phyloP scores from a whole-genome alignment of 73 alveolate species.

The Durusdinium trenchii region DNA sequence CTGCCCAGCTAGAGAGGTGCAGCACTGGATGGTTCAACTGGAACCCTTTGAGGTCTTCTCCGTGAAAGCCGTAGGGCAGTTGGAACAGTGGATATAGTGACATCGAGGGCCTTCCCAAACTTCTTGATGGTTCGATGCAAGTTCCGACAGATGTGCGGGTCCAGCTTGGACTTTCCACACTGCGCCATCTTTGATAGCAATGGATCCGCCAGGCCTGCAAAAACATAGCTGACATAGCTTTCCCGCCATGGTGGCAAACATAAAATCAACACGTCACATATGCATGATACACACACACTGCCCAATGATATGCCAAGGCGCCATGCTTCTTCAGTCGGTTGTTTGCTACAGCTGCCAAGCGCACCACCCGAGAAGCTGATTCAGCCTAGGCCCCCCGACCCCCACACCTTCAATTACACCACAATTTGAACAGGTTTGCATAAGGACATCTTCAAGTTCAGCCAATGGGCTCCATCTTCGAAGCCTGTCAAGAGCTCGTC shows the following conservation, averaged over 20 bases:
- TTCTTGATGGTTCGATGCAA: not conserved
- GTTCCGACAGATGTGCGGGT: not conserved
- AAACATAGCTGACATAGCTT: not conserved
- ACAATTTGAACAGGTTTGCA: too few species aligned
- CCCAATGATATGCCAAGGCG: not conserved
- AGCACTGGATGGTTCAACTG: slow-evolving; percentile 1
- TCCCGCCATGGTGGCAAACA: not conserved
- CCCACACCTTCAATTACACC: too few species aligned
- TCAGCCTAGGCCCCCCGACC: slow-evolving; percentile 37
- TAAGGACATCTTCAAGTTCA: not conserved
- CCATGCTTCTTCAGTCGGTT: not conserved
- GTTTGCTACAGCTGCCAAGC: slow-evolving; percentile 18
- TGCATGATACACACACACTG: not conserved
- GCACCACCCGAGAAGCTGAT: slow-evolving; percentile 26
- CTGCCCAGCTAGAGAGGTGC: not conserved
- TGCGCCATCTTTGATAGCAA: slow-evolving; percentile 4
- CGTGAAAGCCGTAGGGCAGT: not conserved
- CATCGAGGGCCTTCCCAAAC: not conserved
- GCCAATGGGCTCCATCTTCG: not conserved
- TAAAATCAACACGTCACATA: not conserved
- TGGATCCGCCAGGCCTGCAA: slow-evolving; percentile 15
- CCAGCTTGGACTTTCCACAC: slow-evolving; percentile 30
- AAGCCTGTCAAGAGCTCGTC: slow-evolving; percentile 25
- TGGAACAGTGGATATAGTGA: not conserved
- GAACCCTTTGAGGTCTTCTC: not conserved